phyloP scores from a whole-genome alignment of 371 early-diverging fungal genomes.

The Mortierella sp. region DNA sequence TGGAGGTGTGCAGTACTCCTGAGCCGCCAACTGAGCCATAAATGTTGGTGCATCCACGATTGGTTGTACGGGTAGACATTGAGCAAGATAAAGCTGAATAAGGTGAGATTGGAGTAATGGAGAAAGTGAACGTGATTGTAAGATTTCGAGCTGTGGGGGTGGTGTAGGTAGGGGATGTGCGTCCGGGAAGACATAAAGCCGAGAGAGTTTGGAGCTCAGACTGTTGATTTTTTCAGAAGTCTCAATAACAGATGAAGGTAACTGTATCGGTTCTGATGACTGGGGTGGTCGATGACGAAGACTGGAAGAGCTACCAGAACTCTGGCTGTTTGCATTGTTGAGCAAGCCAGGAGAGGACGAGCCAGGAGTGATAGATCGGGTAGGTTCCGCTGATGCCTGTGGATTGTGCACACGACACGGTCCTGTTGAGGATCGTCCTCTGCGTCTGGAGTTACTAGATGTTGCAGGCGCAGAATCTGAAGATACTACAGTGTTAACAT shows the following conservation, averaged over 20 bases:
- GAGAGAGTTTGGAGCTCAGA: conserved; percentile 55
- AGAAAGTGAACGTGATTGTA: conserved; percentile 50
- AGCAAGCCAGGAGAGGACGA: conserved; percentile 10
- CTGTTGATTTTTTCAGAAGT: conserved; percentile 56
- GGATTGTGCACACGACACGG: conserved; percentile 47
- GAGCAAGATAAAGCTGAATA: conserved; percentile 49
- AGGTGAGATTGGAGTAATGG: conserved; percentile 54
- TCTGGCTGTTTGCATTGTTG: conserved; percentile 6
- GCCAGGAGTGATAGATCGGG: conserved; percentile 33
- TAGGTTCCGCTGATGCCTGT: conserved; percentile 16
- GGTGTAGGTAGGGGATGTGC: conserved; percentile 20
- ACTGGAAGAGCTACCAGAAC: conserved; percentile 18
- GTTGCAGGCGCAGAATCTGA: conserved; percentile 4
- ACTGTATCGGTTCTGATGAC: conserved; percentile 31
- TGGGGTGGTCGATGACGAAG: conserved; percentile 46
- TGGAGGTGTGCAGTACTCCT: conserved; percentile 50
- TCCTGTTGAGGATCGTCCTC: conserved; percentile 44
- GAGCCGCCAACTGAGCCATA: conserved; percentile 48
- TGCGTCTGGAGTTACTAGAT: conserved; percentile 12
- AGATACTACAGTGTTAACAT: background rate
- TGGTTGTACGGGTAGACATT: conserved; percentile 50
- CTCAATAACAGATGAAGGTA: conserved; percentile 55
- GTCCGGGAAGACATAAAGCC: conserved; percentile 55
- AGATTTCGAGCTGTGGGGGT: conserved; percentile 50
- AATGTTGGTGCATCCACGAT: conserved; percentile 55